Base-by-base conservation (phyloP, 371 early-diverging fungal genomes). In the Rhizopus sp. region DNA sequence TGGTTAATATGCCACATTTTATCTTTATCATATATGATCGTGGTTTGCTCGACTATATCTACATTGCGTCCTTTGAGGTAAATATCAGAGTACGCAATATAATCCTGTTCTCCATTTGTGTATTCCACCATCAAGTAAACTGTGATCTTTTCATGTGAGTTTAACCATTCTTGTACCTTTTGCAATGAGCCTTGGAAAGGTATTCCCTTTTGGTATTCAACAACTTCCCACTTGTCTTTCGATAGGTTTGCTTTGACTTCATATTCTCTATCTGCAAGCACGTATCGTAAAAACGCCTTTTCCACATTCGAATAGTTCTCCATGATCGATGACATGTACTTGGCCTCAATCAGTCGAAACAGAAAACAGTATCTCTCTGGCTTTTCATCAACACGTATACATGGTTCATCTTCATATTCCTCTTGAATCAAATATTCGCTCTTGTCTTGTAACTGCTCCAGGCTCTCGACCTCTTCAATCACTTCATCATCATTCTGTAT, bases 1-100 rank as follows among this genome's bases (percentile, higher is more conserved):
- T 48, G n/a, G 35, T 66, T 66, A 9, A 57, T 60, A 46, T 66
- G 55, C 66, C 66, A 66, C 39, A 30, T 50, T 45, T 48, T 53
- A 6, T 57, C 38, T 7, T 10, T 13, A 31, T 61, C 66, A 57
- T 55, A 66, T 1, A 66, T 42, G 1, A 66, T 50, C 13, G 34
- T 50, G 0, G 61, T 48, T 45, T 60, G 53, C 13, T 57, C 37
- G 5, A 40, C 9, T 0, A 61, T 23, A 3, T 46, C 61, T 9
- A 57, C 4, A 16, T 47, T 54, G 50, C 45, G 16, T 5, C 53
- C 61, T 12, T 52, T 61, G 9, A 66, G 8, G 41, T 53, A 61
- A 0, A 66, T 35, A 9, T 66, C 58, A 3, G 66, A 41, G 40
- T 12, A 53, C 1, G 46, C 66, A 0, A 53, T 45, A 1, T 45